Evolutionary conservation across 345 rosid genomes (phyloP).

Genomic region (Populus davidiana): DNA sequence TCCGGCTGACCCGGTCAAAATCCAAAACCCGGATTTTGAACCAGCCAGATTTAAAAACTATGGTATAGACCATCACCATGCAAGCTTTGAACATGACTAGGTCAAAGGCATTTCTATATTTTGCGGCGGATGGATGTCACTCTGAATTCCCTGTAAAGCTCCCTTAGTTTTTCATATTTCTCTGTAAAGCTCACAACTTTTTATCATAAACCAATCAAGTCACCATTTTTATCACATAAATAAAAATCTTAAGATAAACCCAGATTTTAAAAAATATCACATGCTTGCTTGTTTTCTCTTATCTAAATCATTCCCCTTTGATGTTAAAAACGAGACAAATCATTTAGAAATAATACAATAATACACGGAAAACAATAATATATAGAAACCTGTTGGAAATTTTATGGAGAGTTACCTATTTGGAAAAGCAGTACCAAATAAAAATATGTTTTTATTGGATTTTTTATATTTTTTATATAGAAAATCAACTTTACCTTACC

Average conservation of each 20-base stretch:
- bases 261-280: background rate
- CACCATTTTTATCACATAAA: background rate
- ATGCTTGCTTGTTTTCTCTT: constrained; percentile 28
- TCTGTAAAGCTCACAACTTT: constrained; percentile 19
- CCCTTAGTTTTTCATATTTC: constrained; percentile 20
- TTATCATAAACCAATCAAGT: background rate
- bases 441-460: too few species aligned
- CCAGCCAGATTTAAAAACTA: too few species aligned
- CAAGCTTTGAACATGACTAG: background rate
- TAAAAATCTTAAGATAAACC: constrained; percentile 5
- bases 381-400: too few species aligned
- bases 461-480: too few species aligned
- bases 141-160: background rate
- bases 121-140: constrained; percentile 1
- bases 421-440: too few species aligned
- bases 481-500: too few species aligned
- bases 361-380: too few species aligned
- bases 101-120: background rate
- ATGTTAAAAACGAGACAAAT: background rate
- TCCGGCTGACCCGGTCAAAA: too few species aligned
- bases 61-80: too few species aligned
- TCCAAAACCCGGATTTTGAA: fast-evolving
- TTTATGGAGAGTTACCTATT: too few species aligned
- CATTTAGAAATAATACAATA: too few species aligned
- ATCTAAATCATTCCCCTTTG: constrained; percentile 45